Evolutionary conservation across 768 basidiomycete species (phyloP).

Genomic region (Boletus pseudopeckii): DNA sequence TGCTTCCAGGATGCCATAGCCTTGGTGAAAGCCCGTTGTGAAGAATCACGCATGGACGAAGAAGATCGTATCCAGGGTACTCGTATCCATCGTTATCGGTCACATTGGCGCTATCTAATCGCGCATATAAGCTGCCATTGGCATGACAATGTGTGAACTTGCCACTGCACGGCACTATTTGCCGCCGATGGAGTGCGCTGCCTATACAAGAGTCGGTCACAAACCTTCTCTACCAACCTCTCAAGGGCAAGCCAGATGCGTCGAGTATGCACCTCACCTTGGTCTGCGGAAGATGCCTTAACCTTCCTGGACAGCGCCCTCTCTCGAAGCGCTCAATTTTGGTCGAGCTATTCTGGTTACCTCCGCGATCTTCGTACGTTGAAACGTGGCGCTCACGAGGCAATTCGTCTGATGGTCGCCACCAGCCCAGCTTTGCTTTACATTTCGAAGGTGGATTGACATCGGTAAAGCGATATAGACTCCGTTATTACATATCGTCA

Average conservation of each 20-base stretch:
- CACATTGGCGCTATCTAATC: conserved; percentile 1
- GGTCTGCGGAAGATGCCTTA: conserved; percentile 1
- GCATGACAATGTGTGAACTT: conserved; percentile 79
- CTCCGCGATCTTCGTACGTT: conserved; percentile 72
- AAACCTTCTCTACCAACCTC: conserved; percentile 1
- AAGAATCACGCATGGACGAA: conserved; percentile 57
- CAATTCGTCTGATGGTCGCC: conserved; percentile 20
- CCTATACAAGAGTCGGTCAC: conserved; percentile 10
- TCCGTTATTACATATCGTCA: conserved; percentile 7
- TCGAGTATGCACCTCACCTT: conserved; percentile 39
- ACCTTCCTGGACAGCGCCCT: conserved; percentile 48
- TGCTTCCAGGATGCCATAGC: conserved; percentile 58
- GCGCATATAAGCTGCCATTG: conserved; percentile 59
- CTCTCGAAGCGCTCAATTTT: conserved; percentile 75
- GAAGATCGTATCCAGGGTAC: conserved; percentile 59
- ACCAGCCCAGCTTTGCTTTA: conserved; percentile 72
- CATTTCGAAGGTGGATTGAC: conserved; percentile 71
- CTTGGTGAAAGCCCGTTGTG: conserved; percentile 47
- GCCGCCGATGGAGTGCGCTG: conserved; percentile 60
- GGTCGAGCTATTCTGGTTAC: conserved; percentile 85
- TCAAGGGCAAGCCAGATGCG: conserved; percentile 44
- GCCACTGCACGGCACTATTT: conserved; percentile 68
- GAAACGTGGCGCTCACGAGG: conserved; percentile 9
- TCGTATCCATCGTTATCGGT: background rate
- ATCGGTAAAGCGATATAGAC: conserved; percentile 46